phyloP scores from a whole-genome alignment of 1,284 basidiomycete genomes.

The Xerocomus cyaneibrunnescens region DNA sequence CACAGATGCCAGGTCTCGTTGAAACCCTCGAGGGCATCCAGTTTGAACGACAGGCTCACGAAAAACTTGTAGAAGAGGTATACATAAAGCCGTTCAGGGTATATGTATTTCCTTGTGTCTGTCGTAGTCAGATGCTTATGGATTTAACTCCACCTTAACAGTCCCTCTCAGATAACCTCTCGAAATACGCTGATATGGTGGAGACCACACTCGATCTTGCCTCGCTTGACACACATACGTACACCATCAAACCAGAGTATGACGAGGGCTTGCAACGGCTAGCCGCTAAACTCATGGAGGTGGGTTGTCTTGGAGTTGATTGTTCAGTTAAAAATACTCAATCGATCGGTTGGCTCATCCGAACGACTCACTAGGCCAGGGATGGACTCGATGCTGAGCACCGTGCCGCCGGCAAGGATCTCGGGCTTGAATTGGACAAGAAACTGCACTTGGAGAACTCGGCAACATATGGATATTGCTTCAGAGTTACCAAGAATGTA shows the following conservation, averaged over 20 bases:
- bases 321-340: background rate
- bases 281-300: conserved; percentile 64
- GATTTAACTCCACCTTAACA: conserved; percentile 30
- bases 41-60: conserved; percentile 47
- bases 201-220: conserved; percentile 94
- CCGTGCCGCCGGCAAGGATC: conserved; percentile 64
- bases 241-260: conserved; percentile 92
- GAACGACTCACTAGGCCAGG: conserved; percentile 49
- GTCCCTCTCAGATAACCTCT: conserved; percentile 64
- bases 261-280: conserved; percentile 75
- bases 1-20: conserved; percentile 76
- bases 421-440: conserved; percentile 90
- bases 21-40: conserved; percentile 57
- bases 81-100: conserved; percentile 69
- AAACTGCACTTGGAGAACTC: conserved; percentile 97
- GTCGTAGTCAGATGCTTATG: background rate
- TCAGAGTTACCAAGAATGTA: conserved; percentile 90
- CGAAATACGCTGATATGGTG: conserved; percentile 91
- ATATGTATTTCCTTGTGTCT: conserved; percentile 14
- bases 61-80: conserved; percentile 61
- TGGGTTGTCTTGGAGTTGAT: conserved; percentile 21
- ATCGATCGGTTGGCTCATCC: background rate
- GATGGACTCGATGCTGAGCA: conserved; percentile 90
- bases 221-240: conserved; percentile 82
- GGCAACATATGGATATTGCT: conserved; percentile 88